phyloP scores from a whole-genome alignment of 73 alveolate genomes.

The Uronychia binucleata region DNA sequence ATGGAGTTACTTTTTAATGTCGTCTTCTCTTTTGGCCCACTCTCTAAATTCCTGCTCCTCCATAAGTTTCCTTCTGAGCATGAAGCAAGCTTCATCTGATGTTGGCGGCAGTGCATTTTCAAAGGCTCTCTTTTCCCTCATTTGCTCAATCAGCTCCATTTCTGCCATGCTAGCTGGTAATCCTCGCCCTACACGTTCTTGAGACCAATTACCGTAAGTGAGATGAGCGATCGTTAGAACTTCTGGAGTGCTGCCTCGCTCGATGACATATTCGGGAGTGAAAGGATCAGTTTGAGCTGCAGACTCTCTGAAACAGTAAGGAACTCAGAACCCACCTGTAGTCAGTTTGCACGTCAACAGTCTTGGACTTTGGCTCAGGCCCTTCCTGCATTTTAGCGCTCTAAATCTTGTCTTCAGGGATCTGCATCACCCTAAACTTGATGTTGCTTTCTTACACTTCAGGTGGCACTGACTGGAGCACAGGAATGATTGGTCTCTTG shows the following conservation, averaged over 20 bases:
- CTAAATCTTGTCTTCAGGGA: slow-evolving; percentile 54
- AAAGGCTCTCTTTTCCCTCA: slow-evolving; percentile 97
- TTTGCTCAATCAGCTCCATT: slow-evolving; percentile 95
- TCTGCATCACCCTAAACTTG: slow-evolving; percentile 51
- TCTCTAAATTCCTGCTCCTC: slow-evolving; percentile 98
- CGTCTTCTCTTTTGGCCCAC: slow-evolving; percentile 97
- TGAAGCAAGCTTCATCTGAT: slow-evolving; percentile 97
- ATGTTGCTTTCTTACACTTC: slow-evolving; percentile 33
- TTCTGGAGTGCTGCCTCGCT: slow-evolving; percentile 93
- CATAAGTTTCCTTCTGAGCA: slow-evolving; percentile 92
- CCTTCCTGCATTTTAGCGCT: slow-evolving; percentile 40
- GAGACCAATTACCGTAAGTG: slow-evolving; percentile 69
- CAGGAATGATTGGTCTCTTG: slow-evolving; percentile 68
- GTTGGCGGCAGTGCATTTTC: slow-evolving; percentile 97
- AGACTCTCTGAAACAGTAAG: slow-evolving; percentile 72
- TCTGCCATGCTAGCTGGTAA: slow-evolving; percentile 99
- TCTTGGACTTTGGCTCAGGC: slow-evolving; percentile 49
- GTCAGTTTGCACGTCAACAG: slow-evolving; percentile 67
- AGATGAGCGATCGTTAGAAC: slow-evolving; percentile 91
- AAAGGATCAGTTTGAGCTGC: slow-evolving; percentile 98
- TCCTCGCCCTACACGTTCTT: slow-evolving; percentile 55
- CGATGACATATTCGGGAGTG: slow-evolving; percentile 91
- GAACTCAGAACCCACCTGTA: slow-evolving; percentile 7
- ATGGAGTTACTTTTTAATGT: slow-evolving; percentile 64
- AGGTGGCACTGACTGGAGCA: slow-evolving; percentile 65